These are phyloP conservation scores for Pseudogymnoascus sp. DNA, from an alignment of 2,329 filamentous ascomycete genomes.

Conservation along the genomic window DNA sequence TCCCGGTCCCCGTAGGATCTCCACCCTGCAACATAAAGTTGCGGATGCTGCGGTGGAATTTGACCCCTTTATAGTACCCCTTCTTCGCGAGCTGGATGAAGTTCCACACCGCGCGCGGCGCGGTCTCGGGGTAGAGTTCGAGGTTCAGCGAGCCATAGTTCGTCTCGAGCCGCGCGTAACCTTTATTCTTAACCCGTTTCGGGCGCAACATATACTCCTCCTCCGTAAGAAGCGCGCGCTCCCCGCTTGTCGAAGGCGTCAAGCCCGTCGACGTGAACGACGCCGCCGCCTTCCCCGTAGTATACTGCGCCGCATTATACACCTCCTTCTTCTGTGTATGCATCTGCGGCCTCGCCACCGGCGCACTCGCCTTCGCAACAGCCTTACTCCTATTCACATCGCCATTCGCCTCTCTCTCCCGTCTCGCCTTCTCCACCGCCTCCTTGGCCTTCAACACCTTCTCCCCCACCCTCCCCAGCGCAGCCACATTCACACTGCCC, in stretches of 20 bases:
- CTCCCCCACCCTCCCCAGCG: conserved; percentile 67
- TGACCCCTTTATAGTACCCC: conserved; percentile 78
- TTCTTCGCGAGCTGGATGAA: conserved; percentile 82
- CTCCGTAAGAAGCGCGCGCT: conserved; percentile 78
- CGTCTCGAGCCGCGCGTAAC: conserved; percentile 85
- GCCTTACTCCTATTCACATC: conserved; percentile 46
- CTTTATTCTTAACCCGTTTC: conserved; percentile 79
- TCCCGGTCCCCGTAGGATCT: conserved; percentile 84
- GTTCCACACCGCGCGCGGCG: conserved; percentile 94
- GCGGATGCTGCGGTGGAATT: conserved; percentile 89
- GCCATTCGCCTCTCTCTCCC: conserved; percentile 57
- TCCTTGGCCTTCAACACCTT: conserved; percentile 90
- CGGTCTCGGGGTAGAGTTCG: conserved; percentile 83
- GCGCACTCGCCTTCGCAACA: conserved; percentile 30
- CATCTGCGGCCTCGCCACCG: conserved; percentile 34
- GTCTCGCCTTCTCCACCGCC: conserved; percentile 83
- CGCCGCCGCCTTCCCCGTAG: conserved; percentile 82
- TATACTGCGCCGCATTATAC: conserved; percentile 84
- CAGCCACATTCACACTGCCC: conserved; percentile 68
- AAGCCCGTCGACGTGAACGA: conserved; percentile 93
- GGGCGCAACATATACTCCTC: conserved; percentile 97
- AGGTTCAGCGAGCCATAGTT: conserved; percentile 78
- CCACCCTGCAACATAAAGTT: conserved; percentile 98
- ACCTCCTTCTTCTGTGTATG: conserved; percentile 54
- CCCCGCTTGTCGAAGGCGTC: conserved; percentile 82